Evolutionary conservation across 345 rosid genomes (phyloP).

Genomic region (Durio zibethinus): DNA sequence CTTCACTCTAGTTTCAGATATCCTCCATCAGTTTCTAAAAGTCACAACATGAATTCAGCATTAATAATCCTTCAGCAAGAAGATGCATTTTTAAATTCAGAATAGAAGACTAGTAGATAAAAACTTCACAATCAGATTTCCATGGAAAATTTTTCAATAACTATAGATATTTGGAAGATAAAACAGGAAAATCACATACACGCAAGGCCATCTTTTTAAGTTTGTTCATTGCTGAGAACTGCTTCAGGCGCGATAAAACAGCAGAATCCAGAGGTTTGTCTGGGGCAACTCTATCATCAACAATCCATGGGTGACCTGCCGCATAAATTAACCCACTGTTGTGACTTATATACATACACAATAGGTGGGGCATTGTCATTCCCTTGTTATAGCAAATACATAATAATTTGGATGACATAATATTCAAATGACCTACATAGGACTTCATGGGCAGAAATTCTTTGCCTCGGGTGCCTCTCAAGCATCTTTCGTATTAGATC

Average conservation of each 20-base stretch:
- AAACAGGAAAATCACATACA: conserved; percentile 41
- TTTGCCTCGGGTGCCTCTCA: conserved; percentile 74
- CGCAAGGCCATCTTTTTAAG: conserved; percentile 96
- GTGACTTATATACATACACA: no score
- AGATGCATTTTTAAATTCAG: neutral
- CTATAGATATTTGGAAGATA: neutral
- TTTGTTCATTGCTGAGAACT: conserved; percentile 94
- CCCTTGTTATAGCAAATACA: neutral
- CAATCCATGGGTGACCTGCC: conserved; percentile 95
- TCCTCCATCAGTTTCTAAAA: conserved; percentile 2
- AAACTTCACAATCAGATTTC: neutral
- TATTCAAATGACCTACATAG: conserved; percentile 54
- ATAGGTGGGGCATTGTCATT: neutral
- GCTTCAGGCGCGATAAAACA: conserved; percentile 67
- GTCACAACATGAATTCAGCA: neutral
- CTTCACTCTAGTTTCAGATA: neutral
- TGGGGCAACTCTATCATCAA: conserved; percentile 82
- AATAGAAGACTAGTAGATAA: neutral
- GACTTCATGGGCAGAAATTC: conserved; percentile 87
- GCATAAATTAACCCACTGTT: no score
- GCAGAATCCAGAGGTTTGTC: conserved; percentile 94
- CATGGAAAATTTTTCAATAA: no score
- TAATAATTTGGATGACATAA: neutral
- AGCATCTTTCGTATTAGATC: conserved; percentile 85
- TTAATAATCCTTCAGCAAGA: neutral